Percentiles rank a stretch among this genome's conserved stretches.
These are phyloP conservation scores for Candida gigantensis DNA, from an alignment of 1,139 yeast genomes.

Conservation along the genomic window DNA sequence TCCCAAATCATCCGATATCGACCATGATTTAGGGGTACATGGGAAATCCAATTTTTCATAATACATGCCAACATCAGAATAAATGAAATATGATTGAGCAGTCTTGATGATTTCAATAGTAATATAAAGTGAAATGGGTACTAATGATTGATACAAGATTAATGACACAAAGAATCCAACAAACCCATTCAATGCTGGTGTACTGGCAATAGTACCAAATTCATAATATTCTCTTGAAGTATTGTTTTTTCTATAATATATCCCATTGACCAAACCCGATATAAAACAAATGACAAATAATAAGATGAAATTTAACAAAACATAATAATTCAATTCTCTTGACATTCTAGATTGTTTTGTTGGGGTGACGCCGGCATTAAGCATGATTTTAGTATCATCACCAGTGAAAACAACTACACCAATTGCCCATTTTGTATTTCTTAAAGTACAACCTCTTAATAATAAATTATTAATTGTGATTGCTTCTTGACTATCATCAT, in stretches of 20 bases:
- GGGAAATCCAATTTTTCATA: conserved; percentile 55
- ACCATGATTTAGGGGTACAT: conserved; percentile 64
- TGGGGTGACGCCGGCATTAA: conserved; percentile 59
- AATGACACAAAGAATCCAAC: conserved; percentile 54
- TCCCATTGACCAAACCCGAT: conserved; percentile 54
- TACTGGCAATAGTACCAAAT: conserved; percentile 51
- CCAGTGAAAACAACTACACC: conserved; percentile 57
- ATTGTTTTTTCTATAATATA: conserved; percentile 37
- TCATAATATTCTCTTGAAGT: conserved; percentile 48
- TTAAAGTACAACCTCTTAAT: conserved; percentile 52
- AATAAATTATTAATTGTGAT: conserved; percentile 50
- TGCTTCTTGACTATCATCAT: conserved; percentile 35
- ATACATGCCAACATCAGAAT: conserved; percentile 53
- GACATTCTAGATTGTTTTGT: conserved; percentile 57
- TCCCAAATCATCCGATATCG: conserved; percentile 64
- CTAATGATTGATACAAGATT: conserved; percentile 57
- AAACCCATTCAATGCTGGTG: conserved; percentile 53
- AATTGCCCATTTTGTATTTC: conserved; percentile 58
- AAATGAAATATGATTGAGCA: conserved; percentile 58
- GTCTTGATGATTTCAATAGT: conserved; percentile 62
- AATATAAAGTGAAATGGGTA: conserved; percentile 60
- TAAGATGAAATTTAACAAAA: conserved; percentile 46
- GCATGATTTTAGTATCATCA: conserved; percentile 56
- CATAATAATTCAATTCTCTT: conserved; percentile 51
- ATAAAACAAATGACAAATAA: conserved; percentile 52